These are phyloP conservation scores for Daucus carota DNA, from an alignment of 129 eudicot species.

Conservation along the genomic window DH1_v3.0 NC_030383.2:6394001-6394500, in stretches of 20 bases:
- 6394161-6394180: slow-evolving; percentile 35
- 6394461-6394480: not conserved
- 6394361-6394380: not conserved
- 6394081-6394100: slow-evolving; percentile 48
- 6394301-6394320: not conserved
- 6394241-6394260: not conserved
- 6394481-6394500: not conserved
- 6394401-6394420: not conserved
- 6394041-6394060: slow-evolving; percentile 51
- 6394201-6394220: not conserved
- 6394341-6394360: not conserved
- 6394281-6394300: not conserved
- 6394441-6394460: not conserved
- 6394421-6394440: not conserved
- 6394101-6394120: slow-evolving; percentile 40
- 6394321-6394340: too few species aligned
- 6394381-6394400: not conserved
- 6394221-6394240: not conserved
- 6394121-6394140: slow-evolving; percentile 58
- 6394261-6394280: not conserved
- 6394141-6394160: slow-evolving; percentile 37
- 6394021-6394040: slow-evolving; percentile 87
- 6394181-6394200: slow-evolving; percentile 1
- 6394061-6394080: slow-evolving; percentile 52
- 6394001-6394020: slow-evolving; percentile 3